A percentile compares a stretch with the other conserved stretches of the same genome.
These are phyloP conservation scores for Eleusine coracana DNA, from an alignment of 176 grass and related monocot species.

Conservation along the genomic window DNA sequence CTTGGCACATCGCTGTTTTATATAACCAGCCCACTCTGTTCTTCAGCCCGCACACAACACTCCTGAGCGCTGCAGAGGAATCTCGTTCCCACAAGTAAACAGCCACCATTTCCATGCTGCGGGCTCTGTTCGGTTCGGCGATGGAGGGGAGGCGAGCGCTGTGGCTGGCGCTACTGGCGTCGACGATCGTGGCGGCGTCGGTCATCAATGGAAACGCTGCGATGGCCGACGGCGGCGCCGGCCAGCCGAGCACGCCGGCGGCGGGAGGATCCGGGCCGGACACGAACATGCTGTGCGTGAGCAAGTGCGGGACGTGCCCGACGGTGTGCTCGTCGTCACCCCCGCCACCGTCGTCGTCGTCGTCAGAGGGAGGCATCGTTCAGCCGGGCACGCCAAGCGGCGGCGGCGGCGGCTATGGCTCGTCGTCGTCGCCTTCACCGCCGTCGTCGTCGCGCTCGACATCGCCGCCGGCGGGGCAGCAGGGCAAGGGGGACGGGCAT, in stretches of 20 bases:
- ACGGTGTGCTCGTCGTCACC: conserved; percentile 52
- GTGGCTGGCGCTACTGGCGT: not conserved
- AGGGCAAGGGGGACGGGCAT: conserved; percentile 19
- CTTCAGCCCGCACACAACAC: not conserved
- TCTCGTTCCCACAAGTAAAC: conserved; percentile 25
- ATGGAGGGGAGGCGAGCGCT: not conserved
- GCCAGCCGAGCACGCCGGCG: not conserved
- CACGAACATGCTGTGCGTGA: conserved; percentile 64
- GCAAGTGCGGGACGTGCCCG: conserved; percentile 78
- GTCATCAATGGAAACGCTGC: not conserved
- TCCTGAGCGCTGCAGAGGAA: not conserved
- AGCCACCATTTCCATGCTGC: not conserved
- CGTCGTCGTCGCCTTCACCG: conserved; percentile 6
- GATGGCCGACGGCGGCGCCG: not conserved
- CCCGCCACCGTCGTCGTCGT: not conserved
- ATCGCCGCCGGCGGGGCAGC: not conserved
- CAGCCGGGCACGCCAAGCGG: not conserved
- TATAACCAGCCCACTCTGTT: not conserved
- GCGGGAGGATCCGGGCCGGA: conserved; percentile 13
- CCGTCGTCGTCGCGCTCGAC: conserved; percentile 31
- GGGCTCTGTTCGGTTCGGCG: not conserved
- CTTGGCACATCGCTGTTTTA: conserved; percentile 10
- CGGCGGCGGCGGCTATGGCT: not conserved
- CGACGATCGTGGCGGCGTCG: not conserved
- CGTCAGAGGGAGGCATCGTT: not conserved